A percentile compares a stretch with the other conserved stretches of the same genome.
Conservation (phyloP, 345 rosid genomes). For the Aurinia saxatilis region DNA sequence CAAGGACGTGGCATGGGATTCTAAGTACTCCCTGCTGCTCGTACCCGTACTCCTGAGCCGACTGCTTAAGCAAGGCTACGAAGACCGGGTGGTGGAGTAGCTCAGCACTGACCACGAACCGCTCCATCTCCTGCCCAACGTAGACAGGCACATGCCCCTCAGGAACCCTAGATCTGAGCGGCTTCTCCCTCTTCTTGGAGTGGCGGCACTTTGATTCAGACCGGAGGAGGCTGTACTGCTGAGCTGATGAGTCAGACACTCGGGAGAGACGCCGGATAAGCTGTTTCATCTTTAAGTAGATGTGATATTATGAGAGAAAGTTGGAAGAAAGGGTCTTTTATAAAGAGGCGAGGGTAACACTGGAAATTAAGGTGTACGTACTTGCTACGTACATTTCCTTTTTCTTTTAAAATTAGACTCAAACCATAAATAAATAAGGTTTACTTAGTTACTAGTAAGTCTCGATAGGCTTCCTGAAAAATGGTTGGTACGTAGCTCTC, state of each 20-base stretch:
- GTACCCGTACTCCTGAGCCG: slow-evolving; percentile 91
- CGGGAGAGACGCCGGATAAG: slow-evolving; percentile 73
- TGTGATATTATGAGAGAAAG: not conserved
- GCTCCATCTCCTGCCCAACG: slow-evolving; percentile 86
- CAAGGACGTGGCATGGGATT: slow-evolving; percentile 74
- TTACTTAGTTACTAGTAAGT: no score
- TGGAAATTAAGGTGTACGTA: not conserved
- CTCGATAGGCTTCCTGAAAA: no score
- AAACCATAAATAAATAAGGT: no score
- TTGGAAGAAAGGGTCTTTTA: not conserved
- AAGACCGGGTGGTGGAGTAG: slow-evolving; percentile 68
- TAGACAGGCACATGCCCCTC: slow-evolving; percentile 72
- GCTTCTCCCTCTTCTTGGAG: not conserved
- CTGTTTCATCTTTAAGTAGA: slow-evolving; percentile 46
- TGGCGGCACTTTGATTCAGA: slow-evolving; percentile 29
- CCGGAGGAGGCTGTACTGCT: slow-evolving; percentile 47
- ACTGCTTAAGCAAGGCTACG: slow-evolving; percentile 46
- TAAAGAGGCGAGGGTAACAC: slow-evolving; percentile 22
- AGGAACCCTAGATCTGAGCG: slow-evolving; percentile 39
- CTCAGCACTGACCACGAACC: slow-evolving; percentile 72
- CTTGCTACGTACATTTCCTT: no score
- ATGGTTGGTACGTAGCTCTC: no score
- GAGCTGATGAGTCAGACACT: slow-evolving; percentile 64
- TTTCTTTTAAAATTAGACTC: no score
- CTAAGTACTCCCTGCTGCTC: slow-evolving; percentile 77